A percentile compares a stretch with the other conserved stretches of the same genome.
These are phyloP conservation scores for Sherardia arvensis DNA, from an alignment of 257 asterid genomes.

Conservation along the genomic window DNA sequence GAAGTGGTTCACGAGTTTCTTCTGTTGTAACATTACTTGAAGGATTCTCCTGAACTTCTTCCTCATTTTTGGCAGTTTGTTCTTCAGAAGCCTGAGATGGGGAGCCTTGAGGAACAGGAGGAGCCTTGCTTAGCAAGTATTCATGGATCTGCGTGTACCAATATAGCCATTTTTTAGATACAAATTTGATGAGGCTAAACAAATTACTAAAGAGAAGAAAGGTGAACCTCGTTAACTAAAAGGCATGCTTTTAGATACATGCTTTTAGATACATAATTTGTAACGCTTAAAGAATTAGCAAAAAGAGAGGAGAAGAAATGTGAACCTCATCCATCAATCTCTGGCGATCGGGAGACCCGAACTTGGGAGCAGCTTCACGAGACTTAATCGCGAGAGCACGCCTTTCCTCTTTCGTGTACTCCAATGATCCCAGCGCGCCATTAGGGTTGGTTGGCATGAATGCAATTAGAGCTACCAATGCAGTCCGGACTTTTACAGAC, in stretches of 20 bases:
- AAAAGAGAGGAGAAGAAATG: background rate
- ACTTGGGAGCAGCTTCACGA: conserved; percentile 58
- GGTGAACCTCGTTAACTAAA: no score
- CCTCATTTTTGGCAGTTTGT: conserved; percentile 19
- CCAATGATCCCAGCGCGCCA: conserved; percentile 84
- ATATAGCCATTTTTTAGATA: background rate
- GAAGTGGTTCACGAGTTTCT: conserved; percentile 26
- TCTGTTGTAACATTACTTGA: conserved; percentile 15
- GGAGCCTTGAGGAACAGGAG: conserved; percentile 41
- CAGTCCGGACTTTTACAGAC: conserved; percentile 69
- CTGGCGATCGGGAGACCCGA: conserved; percentile 68
- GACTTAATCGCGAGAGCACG: conserved; percentile 70
- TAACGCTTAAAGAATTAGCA: background rate
- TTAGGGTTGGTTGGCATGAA: conserved; percentile 91
- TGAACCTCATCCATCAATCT: conserved; percentile 72
- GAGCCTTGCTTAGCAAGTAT: conserved; percentile 65
- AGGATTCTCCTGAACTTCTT: conserved; percentile 20
- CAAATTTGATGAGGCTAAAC: background rate
- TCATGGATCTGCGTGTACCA: conserved; percentile 55
- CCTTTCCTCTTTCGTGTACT: conserved; percentile 74
- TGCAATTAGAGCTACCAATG: conserved; percentile 81
- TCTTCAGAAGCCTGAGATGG: conserved; percentile 23
- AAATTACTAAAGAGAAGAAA: no score
- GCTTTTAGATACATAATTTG: no score
- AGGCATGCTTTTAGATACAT: no score